Evolutionary conservation across 2,329 filamentous ascomycete species (phyloP).

Genomic region (Cytospora paraplurivora): DNA sequence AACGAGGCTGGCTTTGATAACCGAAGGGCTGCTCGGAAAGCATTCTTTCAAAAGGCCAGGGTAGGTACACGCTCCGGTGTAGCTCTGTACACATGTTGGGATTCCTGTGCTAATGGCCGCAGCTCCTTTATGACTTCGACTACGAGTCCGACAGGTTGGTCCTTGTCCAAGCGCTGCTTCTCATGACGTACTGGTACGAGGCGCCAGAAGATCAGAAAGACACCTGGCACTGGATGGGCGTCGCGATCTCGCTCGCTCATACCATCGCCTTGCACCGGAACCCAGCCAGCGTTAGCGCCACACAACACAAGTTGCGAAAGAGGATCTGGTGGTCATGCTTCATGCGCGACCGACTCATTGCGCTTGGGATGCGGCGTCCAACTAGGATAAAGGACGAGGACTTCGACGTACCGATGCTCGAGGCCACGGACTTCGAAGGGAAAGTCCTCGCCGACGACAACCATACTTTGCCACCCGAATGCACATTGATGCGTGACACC

Average conservation of each 20-base stretch:
- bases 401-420: constrained; percentile 90
- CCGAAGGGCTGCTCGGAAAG: constrained; percentile 80
- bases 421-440: constrained; percentile 82
- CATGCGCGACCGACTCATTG: constrained; percentile 90
- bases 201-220: constrained; percentile 96
- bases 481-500: constrained; percentile 69
- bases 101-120: constrained; percentile 22
- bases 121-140: constrained; percentile 92
- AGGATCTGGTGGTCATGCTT: constrained; percentile 98
- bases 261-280: constrained; percentile 92
- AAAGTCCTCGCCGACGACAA: constrained; percentile 67
- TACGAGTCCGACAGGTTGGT: constrained; percentile 89
- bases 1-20: constrained; percentile 75
- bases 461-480: constrained; percentile 68
- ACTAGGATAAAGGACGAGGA: constrained; percentile 92
- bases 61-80: constrained; percentile 50
- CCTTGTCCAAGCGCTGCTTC: constrained; percentile 81
- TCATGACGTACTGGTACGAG: constrained; percentile 98
- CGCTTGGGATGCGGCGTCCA: constrained; percentile 88
- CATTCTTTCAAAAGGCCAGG: constrained; percentile 86
- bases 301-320: constrained; percentile 85
- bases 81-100: neutral
- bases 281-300: constrained; percentile 70
- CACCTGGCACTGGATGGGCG: constrained; percentile 98
- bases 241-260: constrained; percentile 88